Percentiles rank a stretch among this genome's conserved stretches.
Evolutionary conservation across 2,329 filamentous ascomycete genomes (phyloP).

Genomic region (Diaporthe eres): DNA sequence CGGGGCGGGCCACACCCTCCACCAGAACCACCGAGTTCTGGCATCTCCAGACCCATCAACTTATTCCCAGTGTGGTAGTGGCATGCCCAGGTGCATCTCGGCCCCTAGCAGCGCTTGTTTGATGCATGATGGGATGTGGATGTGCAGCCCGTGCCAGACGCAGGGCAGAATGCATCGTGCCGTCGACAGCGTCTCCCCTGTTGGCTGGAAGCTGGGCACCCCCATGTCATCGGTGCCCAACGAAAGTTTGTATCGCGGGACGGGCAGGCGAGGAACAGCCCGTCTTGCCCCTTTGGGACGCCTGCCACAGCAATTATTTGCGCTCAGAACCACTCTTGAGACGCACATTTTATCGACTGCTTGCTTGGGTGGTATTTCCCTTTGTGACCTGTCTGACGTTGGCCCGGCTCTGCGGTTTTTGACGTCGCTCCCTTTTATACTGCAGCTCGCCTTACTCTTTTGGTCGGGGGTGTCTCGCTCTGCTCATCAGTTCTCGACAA

Average conservation of each 20-base stretch:
- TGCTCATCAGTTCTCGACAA: slow-evolving; percentile 21
- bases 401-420: slow-evolving; percentile 14
- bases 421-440: slow-evolving; percentile 34
- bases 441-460: slow-evolving; percentile 37
- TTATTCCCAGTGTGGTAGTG: slow-evolving; percentile 21
- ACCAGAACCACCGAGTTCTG: slow-evolving; percentile 14
- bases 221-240: slow-evolving; percentile 42
- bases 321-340: slow-evolving; percentile 22
- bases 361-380: slow-evolving; percentile 20
- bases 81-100: slow-evolving; percentile 29
- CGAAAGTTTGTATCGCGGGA: slow-evolving; percentile 35
- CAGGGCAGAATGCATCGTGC: slow-evolving; percentile 31
- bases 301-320: slow-evolving; percentile 27
- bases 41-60: background rate
- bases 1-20: slow-evolving; percentile 32
- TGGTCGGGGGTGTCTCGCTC: background rate
- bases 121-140: slow-evolving; percentile 5
- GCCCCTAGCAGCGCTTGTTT: slow-evolving; percentile 24
- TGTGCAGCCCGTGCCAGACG: slow-evolving; percentile 9
- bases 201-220: slow-evolving; percentile 37
- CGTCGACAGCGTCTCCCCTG: slow-evolving; percentile 40
- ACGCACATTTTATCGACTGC: slow-evolving; percentile 31
- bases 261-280: slow-evolving; percentile 14
- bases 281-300: slow-evolving; percentile 34
- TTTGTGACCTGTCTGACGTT: slow-evolving; percentile 21